phyloP scores from a whole-genome alignment of 2,329 filamentous ascomycete species.

The Zelopaecilomyces penicillatus region DNA sequence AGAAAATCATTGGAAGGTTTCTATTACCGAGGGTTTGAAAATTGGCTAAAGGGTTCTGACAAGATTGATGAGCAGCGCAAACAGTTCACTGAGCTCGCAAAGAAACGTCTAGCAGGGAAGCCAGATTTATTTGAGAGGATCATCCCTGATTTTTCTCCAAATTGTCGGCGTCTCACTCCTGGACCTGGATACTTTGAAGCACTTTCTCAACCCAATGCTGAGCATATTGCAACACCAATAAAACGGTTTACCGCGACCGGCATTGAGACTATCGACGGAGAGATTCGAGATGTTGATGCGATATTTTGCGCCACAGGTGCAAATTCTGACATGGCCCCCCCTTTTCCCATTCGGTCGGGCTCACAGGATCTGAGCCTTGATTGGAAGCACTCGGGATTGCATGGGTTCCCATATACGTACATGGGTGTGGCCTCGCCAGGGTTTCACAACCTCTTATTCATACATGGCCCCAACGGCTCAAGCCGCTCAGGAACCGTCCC shows the following conservation, averaged over 20 bases:
- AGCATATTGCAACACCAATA: slow-evolving; percentile 50
- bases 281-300: slow-evolving; percentile 49
- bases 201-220: slow-evolving; percentile 52
- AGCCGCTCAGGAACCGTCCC: slow-evolving; percentile 59
- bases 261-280: slow-evolving; percentile 52
- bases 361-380: slow-evolving; percentile 44
- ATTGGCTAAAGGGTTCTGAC: slow-evolving; percentile 45
- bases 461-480: slow-evolving; percentile 52
- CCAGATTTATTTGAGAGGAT: slow-evolving; percentile 48
- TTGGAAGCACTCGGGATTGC: slow-evolving; percentile 48
- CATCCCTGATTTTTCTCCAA: slow-evolving; percentile 54
- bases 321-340: slow-evolving; percentile 49
- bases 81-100: slow-evolving; percentile 42
- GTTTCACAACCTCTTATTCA: slow-evolving; percentile 60
- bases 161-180: slow-evolving; percentile 57
- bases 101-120: slow-evolving; percentile 41
- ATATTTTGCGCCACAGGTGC: slow-evolving; percentile 63
- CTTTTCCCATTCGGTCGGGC: slow-evolving; percentile 50
- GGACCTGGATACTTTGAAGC: slow-evolving; percentile 62
- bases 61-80: slow-evolving; percentile 40
- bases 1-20: slow-evolving; percentile 49
- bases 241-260: slow-evolving; percentile 49
- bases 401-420: slow-evolving; percentile 60
- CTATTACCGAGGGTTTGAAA: slow-evolving; percentile 52
- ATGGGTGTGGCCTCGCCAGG: slow-evolving; percentile 54